Conservation (phyloP, 2,329 filamentous ascomycete genomes). For the Fusarium equiseti region DNA sequence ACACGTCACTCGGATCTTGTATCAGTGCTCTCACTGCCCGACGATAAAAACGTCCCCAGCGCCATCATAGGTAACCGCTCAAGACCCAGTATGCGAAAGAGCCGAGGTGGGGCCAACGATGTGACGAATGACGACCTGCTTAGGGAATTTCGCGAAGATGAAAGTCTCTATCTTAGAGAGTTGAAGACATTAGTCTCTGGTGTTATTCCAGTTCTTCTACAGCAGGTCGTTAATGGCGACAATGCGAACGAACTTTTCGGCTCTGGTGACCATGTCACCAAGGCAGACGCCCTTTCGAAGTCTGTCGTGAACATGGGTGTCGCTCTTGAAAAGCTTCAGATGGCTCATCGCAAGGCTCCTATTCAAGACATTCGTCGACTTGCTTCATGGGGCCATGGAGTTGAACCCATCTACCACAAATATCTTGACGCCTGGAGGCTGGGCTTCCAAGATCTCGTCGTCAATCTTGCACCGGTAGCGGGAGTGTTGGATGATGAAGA, state of each 20-base stretch:
- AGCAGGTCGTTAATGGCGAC: conserved; percentile 80
- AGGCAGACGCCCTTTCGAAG: conserved; percentile 75
- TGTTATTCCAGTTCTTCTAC: conserved; percentile 91
- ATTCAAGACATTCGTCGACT: conserved; percentile 77
- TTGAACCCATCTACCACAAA: conserved; percentile 82
- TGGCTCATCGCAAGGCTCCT: conserved; percentile 83
- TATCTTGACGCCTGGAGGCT: conserved; percentile 92
- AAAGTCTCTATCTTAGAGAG: conserved; percentile 89
- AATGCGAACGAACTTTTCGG: conserved; percentile 76
- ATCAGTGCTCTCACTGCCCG: conserved; percentile 85
- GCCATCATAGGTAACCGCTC: conserved; percentile 79
- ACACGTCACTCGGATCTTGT: conserved; percentile 95
- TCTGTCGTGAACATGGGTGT: conserved; percentile 96
- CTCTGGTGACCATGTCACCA: conserved; percentile 63
- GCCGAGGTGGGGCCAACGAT: conserved; percentile 73
- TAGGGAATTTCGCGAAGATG: conserved; percentile 83
- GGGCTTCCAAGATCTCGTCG: conserved; percentile 93
- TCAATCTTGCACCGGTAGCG: conserved; percentile 84
- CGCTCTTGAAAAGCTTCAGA: conserved; percentile 84
- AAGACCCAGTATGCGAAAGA: conserved; percentile 81
- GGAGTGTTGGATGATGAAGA: conserved; percentile 67
- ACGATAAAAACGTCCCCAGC: conserved; percentile 66
- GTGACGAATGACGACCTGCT: conserved; percentile 82
- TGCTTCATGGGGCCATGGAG: conserved; percentile 83
- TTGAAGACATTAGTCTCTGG: conserved; percentile 93